A percentile compares a stretch with the other conserved stretches of the same genome.
phyloP scores from a whole-genome alignment of 768 basidiomycete species.

The Galerina sulciceps region DNA sequence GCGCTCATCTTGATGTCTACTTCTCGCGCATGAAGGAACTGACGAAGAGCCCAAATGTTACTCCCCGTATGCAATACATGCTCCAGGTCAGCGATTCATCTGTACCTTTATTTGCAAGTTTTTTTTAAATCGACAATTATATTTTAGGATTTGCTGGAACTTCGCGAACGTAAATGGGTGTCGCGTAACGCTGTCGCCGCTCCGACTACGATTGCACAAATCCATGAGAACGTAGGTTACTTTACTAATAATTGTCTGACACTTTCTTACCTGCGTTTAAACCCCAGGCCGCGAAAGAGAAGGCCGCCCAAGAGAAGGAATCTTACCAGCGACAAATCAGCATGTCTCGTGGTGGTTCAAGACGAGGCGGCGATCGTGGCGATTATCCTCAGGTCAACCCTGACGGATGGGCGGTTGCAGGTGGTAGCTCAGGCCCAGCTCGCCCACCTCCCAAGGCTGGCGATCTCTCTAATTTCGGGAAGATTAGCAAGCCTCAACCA shows the following conservation, averaged over 20 bases:
- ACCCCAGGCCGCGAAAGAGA: slow-evolving; percentile 80
- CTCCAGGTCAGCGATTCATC: slow-evolving; percentile 67
- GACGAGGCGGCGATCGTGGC: slow-evolving; percentile 78
- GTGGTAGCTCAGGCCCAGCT: slow-evolving; percentile 43
- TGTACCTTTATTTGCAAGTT: background rate
- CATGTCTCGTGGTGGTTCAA: slow-evolving; percentile 91
- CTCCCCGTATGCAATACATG: slow-evolving; percentile 93
- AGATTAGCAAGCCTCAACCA: slow-evolving; percentile 69
- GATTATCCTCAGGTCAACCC: slow-evolving; percentile 61
- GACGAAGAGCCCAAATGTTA: slow-evolving; percentile 72
- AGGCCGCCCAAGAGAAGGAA: slow-evolving; percentile 66
- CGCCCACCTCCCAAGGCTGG: slow-evolving; percentile 79
- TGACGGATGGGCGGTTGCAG: slow-evolving; percentile 89
- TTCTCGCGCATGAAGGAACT: slow-evolving; percentile 90
- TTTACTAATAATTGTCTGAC: background rate
- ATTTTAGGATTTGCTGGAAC: slow-evolving; percentile 84
- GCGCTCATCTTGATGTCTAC: slow-evolving; percentile 89
- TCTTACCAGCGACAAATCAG: slow-evolving; percentile 61
- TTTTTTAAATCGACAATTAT: slow-evolving; percentile 11
- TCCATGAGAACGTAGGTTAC: slow-evolving; percentile 79
- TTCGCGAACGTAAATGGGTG: slow-evolving; percentile 84
- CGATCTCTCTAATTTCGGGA: slow-evolving; percentile 87
- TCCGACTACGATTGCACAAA: slow-evolving; percentile 86
- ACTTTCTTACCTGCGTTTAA: slow-evolving; percentile 2
- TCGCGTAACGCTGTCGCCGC: slow-evolving; percentile 72